Base-by-base conservation (phyloP, 345 rosid genomes). In the Citrus hindsii region DNA sequence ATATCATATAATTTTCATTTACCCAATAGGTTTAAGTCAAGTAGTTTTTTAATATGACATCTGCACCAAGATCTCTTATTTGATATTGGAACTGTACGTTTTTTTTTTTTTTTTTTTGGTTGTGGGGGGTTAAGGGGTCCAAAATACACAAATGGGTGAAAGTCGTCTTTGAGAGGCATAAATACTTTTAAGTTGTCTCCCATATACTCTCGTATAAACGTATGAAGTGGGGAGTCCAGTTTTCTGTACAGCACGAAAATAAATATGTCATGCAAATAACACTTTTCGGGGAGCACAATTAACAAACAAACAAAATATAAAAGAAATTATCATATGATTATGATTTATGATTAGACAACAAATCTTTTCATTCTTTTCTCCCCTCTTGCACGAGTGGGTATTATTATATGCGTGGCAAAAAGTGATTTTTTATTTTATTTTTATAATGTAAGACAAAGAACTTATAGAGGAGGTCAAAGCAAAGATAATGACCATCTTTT, bases 321-420 rank as follows among this genome's bases (percentile, higher is more conserved):
- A 75, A 59, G 30, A 66, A 63, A 75, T 65, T 56, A 80, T 79
- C 82, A 14, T 69, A 68, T 83, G 83, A 82, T 85, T 80, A 76
- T 33, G 69, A 65, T 65, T 65, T 33, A 65, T 19, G 83, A 85
- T 85, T 82, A 79, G 85, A 81, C 78, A 61, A 46, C 37, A 77
- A 82, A 67, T 62, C 48, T 72, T 63, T 21, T 51, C 33, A 65
- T 65, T 13, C 0, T 55, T 61, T 19, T 38, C 14, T 73, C 2
- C 22, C 24, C 42, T 42, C 72, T 66, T 51, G 80, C 87, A 80
- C 85, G 87, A 71, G 83, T 80, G 88, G 73, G 77, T 56, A 9
- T 58, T 6, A 9, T 35, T 35, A 35, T n/a, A 67, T 59, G 53
- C 73, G 80, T 83, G 86, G 70, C 69, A 4, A 46, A 67, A 69